Evolutionary conservation across 192 early-diverging fungal genomes (phyloP), one percentile per base, ranked within the genome.

Genomic region (Haplosporangium gracile): DNA sequence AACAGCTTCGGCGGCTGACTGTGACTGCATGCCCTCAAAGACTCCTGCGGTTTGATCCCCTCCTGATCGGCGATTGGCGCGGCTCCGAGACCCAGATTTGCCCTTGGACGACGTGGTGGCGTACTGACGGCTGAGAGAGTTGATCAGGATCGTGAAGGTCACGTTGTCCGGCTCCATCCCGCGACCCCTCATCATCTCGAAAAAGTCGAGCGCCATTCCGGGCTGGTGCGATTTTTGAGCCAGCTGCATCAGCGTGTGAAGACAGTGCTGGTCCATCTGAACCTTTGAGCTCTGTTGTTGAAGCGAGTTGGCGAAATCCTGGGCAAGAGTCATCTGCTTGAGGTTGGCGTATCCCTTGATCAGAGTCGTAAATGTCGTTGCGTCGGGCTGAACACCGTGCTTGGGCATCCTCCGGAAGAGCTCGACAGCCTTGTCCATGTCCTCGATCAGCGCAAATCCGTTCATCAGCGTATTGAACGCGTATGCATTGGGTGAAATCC

Each of bases 391-490:
- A 4, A 86, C 84, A 45, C 84, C 84, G 39, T 86, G 77, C 72
- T 86, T 86, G 10, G 79, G 78, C 84, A 86, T 86, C 79, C 78
- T 73, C 24, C 84, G 84, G 69, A 78, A 86, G 34, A 86, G 65
- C 68, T 86, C 84, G 9, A 86, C 70, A 6, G 84, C 84, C 51
- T 86, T 86, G 53, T 86, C 84, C 84, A 86, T 86, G n/a, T 86
- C 79, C 39, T 74, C 79, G 36, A 81, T 75, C 18, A 77, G 15
- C 29, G 84, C 74, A 34, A 86, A 86, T 6, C 84, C 84, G 13
- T 86, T 80, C 84, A 86, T 86, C 40, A 86, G 76, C 5, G 71
- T 81, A 68, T 86, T 86, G 65, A 86, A 81, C 4, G 57, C 69
- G 51, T 73, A 55, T 7, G 65, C 65, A 34, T 86, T 78, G 26